These are phyloP conservation scores for Trichophyton verrucosum DNA, from an alignment of 2,329 filamentous ascomycete species.

Conservation along the genomic window DNA sequence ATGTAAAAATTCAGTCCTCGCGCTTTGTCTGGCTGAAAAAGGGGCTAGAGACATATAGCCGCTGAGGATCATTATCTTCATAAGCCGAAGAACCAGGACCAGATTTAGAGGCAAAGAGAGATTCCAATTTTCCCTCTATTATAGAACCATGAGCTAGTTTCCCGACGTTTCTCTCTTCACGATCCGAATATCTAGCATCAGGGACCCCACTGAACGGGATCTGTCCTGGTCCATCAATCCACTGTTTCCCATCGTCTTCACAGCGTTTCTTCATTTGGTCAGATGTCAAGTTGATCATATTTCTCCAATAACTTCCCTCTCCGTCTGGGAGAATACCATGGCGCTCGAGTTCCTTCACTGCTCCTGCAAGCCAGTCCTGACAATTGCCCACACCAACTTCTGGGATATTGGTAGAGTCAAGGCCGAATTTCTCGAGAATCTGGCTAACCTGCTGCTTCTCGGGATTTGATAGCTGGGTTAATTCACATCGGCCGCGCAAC, in stretches of 20 bases:
- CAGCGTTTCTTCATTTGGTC: conserved; percentile 8
- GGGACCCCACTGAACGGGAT: conserved; percentile 5
- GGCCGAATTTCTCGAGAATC: conserved; percentile 11
- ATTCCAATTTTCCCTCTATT: not conserved
- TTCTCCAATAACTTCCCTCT: conserved; percentile 14
- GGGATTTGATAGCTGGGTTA: conserved; percentile 9
- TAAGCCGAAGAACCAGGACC: not conserved
- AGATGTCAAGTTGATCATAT: conserved; percentile 14
- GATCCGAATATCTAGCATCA: conserved; percentile 14
- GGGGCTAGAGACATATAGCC: not conserved
- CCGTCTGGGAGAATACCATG: conserved; percentile 1
- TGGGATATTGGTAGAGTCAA: conserved; percentile 12
- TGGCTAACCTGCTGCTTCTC: conserved; percentile 2
- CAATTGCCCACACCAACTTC: conserved; percentile 13
- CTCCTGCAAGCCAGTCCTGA: not conserved
- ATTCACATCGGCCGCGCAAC: conserved; percentile 15
- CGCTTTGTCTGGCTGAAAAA: not conserved
- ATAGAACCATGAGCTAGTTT: not conserved
- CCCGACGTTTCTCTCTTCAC: not conserved
- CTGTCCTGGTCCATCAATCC: conserved; percentile 10
- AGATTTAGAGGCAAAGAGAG: not conserved
- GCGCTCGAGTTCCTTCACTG: not conserved
- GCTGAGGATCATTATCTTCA: not conserved
- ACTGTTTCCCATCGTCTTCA: conserved; percentile 6
- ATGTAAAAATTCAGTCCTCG: no score